Conservation (phyloP, 371 early-diverging fungal genomes). For the Apophysomyces sp. region DNA sequence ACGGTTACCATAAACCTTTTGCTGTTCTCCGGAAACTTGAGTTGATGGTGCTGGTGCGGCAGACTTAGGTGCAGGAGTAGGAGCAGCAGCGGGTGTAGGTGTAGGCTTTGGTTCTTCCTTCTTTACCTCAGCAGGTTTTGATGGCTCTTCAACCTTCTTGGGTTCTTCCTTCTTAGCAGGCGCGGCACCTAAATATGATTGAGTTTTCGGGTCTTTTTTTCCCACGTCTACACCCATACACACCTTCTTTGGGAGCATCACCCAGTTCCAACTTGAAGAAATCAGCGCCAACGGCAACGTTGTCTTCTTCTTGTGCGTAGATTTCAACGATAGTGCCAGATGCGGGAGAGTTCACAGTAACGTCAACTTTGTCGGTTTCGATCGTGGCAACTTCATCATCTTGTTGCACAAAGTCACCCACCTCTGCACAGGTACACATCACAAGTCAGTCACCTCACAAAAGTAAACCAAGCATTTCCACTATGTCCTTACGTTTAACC, state of each 20-base stretch:
- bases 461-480: background rate
- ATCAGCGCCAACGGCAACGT: constrained; percentile 89
- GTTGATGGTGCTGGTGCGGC: constrained; percentile 13
- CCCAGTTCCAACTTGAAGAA: constrained; percentile 89
- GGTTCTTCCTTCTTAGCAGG: constrained; percentile 26
- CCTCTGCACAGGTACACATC: constrained; percentile 55
- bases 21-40: constrained; percentile 7
- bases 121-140: constrained; percentile 17
- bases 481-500: constrained; percentile 86
- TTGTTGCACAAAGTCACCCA: constrained; percentile 91
- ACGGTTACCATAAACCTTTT: constrained; percentile 46
- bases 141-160: constrained; percentile 20
- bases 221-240: background rate
- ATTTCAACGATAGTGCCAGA: constrained; percentile 85
- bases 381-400: constrained; percentile 97
- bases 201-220: constrained; percentile 22
- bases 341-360: constrained; percentile 93
- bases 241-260: constrained; percentile 70
- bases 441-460: background rate
- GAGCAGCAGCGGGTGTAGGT: constrained; percentile 32
- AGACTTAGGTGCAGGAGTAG: constrained; percentile 24
- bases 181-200: constrained; percentile 37
- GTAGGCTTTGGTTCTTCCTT: constrained; percentile 45
- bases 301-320: constrained; percentile 90
- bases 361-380: constrained; percentile 98